Base-by-base conservation (phyloP, 257 asterid genomes). In the Lantana camara region DNA sequence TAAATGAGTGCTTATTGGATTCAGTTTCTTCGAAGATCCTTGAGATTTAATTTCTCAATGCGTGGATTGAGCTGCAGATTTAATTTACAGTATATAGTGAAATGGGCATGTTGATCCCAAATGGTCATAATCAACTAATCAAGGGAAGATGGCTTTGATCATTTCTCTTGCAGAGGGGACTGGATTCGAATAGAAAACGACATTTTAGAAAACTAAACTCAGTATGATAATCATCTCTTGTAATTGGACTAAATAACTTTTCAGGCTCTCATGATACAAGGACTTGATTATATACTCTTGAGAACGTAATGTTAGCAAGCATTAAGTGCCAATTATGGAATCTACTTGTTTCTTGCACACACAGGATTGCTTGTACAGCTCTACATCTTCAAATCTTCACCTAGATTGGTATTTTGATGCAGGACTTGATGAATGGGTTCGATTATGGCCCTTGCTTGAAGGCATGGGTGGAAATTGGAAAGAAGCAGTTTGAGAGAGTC, bases 401-500 rank as follows among this genome's bases (percentile, higher is more conserved):
- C 70, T 56, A 55, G 34, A 38, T 27, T 44, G 52, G 32, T 72
- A 58, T 63, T 70, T 24, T n/a, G 32, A 56, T 79, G 88, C 90
- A 89, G 98, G 91, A 76, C 57, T 68, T 64, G 52, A 54, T 69
- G 49, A 69, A 63, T 30, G 77, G 50, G 64, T 42, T 40, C 47
- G 64, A 72, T 71, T 23, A 53, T 64, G 19, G 50, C 24, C 37
- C 84, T 55, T 19, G 60, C 16, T 54, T 76, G 23, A 57, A 59
- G 58, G 50, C 40, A 41, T 48, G 74, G 74, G 48, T 70, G 79
- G 86, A 85, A 64, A 19, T 60, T 14, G 60, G 73, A 64, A 56
- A 48, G 75, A 87, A 82, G 80, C 77, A 51, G 44, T 68, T 79
- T 49, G 85, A 77, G 81, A 78, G 80, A 42, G 71, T 75, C 52